Evolutionary conservation across 2,329 filamentous ascomycete species (phyloP), one percentile per base, ranked within the genome.

Genomic region (Leptographium flavum): DNA sequence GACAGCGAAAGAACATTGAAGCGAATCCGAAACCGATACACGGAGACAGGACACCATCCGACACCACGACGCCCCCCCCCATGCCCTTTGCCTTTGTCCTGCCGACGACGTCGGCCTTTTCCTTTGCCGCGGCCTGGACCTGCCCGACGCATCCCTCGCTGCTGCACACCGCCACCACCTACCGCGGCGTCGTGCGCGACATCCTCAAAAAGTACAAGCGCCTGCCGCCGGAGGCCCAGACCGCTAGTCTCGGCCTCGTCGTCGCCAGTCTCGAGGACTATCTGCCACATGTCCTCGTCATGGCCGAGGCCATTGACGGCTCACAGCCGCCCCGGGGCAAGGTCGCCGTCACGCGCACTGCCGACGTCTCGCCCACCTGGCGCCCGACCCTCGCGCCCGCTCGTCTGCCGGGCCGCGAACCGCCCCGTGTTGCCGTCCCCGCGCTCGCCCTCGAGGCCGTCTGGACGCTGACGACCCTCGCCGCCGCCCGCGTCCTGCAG

Each of bases 21-120:
- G n/a, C n/a, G n/a, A n/a, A n/a, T n/a, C n/a, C n/a, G n/a, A n/a
- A n/a, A n/a, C n/a, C n/a, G n/a, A n/a, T n/a, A n/a, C n/a, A n/a
- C n/a, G n/a, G n/a, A n/a, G n/a, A n/a, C n/a, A n/a, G n/a, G n/a
- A n/a, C n/a, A n/a, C n/a, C n/a, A n/a, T n/a, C n/a, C n/a, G n/a
- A n/a, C n/a, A n/a, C n/a, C n/a, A n/a, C n/a, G n/a, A n/a, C n/a
- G 13, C 39, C 15, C 28, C 36, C 11, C 37, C 22, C 3, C 3
- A 96, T 96, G 92, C 88, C 90, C 28, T 96, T 85, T 59, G 83
- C 84, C 13, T 95, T 94, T 57, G 67, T 76, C 11, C 76, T 96
- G 28, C 88, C 92, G 2, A 96, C 90, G 1, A 95, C 90, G 5
- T 94, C 87, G 30, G 76, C 82, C 45, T 81, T 94, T 58, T 81